Base-by-base conservation (phyloP, 257 asterid species). In the Penstemon davidsonii region DNA sequence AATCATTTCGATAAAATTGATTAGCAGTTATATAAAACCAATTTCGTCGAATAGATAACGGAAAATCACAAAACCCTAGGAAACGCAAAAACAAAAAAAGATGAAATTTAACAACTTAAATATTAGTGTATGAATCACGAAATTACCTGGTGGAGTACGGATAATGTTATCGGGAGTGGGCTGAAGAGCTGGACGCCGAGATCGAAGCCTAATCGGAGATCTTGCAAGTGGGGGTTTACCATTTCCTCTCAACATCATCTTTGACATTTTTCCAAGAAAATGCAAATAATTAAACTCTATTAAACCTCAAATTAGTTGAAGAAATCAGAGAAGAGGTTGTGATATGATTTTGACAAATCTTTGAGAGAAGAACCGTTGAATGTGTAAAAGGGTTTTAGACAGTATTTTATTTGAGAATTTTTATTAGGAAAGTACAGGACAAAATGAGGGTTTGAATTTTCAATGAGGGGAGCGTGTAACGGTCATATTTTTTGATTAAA, bases 161-260 rank as follows among this genome's bases (percentile, higher is more conserved):
- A 41, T 18, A 62, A 66, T 38, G 70, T 64, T 73, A 49, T 5
- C 65, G 36, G 82, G 12, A 8, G 81, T 68, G 37, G 96, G 80
- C 63, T 79, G 95, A 71, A 84, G 90, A 25, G 82, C 60, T 18
- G 73, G 73, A 9, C 87, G 87, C 40, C 91, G 86, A 47, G 92
- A 55, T 1, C 96, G 92, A 62, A 80, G 86, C 25, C 94, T 81
- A 36, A 88, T 77, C 38, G 97, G 99, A 58, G 99, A 90, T 82
- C 96, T 83, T 2, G 94, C 85, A 5, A 90, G 96, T 19, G 99
- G 99, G 0, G 99, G 99, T 57, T 84, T 93, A 12, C 82, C 86
- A 51, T 68, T 81, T 33, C 95, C 80, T 70, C 96, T 78, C 79
- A 87, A 53, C 96, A 84, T 87, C 90, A 78, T 83, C 72, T 64